phyloP scores from a whole-genome alignment of 2,329 filamentous ascomycete genomes.

The Chaetothyriales sp. region DNA sequence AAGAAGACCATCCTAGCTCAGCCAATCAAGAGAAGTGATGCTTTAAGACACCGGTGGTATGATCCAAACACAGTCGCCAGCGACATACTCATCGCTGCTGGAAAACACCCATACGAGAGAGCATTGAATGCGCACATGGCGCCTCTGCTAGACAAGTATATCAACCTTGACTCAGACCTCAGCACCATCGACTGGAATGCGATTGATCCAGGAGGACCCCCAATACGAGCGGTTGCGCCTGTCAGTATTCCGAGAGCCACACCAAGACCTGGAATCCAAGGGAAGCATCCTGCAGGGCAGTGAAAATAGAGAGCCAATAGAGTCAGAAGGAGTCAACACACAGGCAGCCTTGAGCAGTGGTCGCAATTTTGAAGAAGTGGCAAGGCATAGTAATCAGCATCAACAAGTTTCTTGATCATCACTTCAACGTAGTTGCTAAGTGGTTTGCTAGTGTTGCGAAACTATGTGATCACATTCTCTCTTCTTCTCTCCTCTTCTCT shows the following conservation, averaged over 20 bases:
- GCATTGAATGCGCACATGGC: conserved; percentile 46
- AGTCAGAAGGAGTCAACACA: too few relatives aligned
- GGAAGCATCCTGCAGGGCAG: background rate
- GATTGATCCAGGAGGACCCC: conserved; percentile 41
- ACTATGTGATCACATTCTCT: too few relatives aligned
- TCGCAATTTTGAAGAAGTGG: too few relatives aligned
- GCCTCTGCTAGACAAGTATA: conserved; percentile 28
- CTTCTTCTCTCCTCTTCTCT: too few relatives aligned
- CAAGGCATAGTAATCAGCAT: too few relatives aligned
- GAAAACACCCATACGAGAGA: conserved; percentile 44
- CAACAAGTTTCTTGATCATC: too few relatives aligned
- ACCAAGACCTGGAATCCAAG: conserved; percentile 14
- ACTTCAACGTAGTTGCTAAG: too few relatives aligned
- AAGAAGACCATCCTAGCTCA: conserved; percentile 24
- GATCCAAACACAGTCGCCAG: conserved; percentile 47
- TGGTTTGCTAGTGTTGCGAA: too few relatives aligned
- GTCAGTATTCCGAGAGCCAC: conserved; percentile 17
- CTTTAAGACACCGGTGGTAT: conserved; percentile 36
- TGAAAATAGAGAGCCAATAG: background rate
- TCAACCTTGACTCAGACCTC: conserved; percentile 35
- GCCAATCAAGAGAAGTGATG: conserved; percentile 26
- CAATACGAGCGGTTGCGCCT: conserved; percentile 18
- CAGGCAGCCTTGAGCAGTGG: too few relatives aligned
- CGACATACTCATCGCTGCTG: conserved; percentile 47
- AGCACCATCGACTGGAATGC: conserved; percentile 47